Base-by-base conservation (phyloP, 1,139 yeast genomes). In the Pichia sp. region DNA sequence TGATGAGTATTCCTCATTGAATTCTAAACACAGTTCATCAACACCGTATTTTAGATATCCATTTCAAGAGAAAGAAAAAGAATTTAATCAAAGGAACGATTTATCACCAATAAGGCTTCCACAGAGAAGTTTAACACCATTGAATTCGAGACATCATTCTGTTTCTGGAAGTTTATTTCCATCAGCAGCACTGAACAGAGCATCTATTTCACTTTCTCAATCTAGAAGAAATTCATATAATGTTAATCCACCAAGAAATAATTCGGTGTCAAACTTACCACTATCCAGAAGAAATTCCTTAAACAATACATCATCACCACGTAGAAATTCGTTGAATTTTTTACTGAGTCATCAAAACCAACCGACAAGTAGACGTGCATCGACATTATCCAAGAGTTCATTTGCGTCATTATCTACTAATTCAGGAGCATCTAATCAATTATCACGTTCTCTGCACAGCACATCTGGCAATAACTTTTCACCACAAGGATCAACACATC, bases 1-100 rank as follows among this genome's bases (percentile, higher is more conserved):
- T 21, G 42, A 36, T 37, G 38, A 26, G 19, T 23, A 32, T 26
- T 19, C 38, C 6, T 38, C 39, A 9, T 13, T 25, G 11, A 14
- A 24, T 7, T 42, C 49, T 6, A 39, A 29, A 30, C 15, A 33
- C 15, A 41, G 39, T 28, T 49, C 48, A 7, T 33, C 44, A 13
- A 30, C 45, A 16, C 65, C 64, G 3, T 70, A 65, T 36, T 80
- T 80, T 55, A 66, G 87, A 53, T 65, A 76, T n/a, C 87, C 87
- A 0, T 80, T 79, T 52, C 82, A 77, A 50, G 80, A 77, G 20
- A 58, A 52, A 31, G 42, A 77, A 21, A 58, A 52, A 31, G 42
- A 41, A 3, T 3, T 13, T 5, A 20, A 24, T 22, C 22, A 23
- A 6, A 26, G 9, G 23, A 21, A 6, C 14, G 47, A 41, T 19